Conservation (phyloP, 345 rosid species). For the Citrus mangshanensis region DNA sequence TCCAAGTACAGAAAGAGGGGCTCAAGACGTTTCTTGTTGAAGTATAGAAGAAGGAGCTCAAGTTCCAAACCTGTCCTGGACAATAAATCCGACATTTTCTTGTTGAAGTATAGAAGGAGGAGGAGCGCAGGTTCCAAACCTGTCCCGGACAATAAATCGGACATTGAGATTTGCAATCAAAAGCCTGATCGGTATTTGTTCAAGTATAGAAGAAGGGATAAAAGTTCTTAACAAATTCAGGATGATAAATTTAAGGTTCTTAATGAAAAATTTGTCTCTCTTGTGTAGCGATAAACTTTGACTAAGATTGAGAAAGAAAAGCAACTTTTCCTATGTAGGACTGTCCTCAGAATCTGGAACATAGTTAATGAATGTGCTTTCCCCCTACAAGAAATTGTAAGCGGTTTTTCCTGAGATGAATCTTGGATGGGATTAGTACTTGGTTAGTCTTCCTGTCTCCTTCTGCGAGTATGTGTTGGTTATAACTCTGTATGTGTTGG, state of each 20-base stretch:
- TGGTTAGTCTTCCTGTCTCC: not conserved
- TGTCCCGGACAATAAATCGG: conserved; percentile 2
- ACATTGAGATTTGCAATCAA: not conserved
- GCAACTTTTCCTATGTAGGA: conserved; percentile 7
- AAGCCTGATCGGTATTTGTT: conserved; percentile 30
- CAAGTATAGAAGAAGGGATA: conserved; percentile 34
- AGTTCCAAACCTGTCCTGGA: not conserved
- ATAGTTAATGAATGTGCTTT: not conserved
- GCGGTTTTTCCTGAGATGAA: conserved; percentile 2
- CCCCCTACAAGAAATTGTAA: conserved; percentile 9
- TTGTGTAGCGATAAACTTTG: not conserved
- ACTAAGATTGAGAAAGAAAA: not conserved
- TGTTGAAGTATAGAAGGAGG: conserved; percentile 34
- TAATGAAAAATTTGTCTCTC: conserved; percentile 7
- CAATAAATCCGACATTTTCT: conserved; percentile 15
- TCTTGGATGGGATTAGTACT: conserved; percentile 1
- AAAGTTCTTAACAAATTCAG: conserved; percentile 7
- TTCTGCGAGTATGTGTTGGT: too few relatives aligned
- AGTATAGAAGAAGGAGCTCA: conserved; percentile 28
- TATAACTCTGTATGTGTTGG: too few relatives aligned
- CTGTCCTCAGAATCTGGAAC: conserved; percentile 13
- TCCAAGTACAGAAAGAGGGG: conserved; percentile 38
- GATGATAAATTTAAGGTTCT: conserved; percentile 7
- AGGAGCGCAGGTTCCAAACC: conserved; percentile 8
- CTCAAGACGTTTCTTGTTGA: conserved; percentile 27